Conservation (phyloP, 2,329 filamentous ascomycete species). For the Colletotrichum siamense region DNA sequence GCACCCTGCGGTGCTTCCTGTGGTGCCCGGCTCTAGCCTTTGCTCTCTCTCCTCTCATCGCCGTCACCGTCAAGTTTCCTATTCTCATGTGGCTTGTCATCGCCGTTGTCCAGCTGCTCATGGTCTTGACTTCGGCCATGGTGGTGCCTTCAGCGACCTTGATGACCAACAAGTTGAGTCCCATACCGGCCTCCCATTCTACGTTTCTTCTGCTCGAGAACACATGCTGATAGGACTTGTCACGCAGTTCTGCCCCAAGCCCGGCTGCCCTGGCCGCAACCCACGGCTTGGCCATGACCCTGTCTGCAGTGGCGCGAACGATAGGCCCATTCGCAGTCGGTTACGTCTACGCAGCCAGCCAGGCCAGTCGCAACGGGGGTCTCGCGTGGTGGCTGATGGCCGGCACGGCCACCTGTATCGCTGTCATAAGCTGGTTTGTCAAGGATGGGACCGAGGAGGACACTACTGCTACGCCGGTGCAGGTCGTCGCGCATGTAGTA, state of each 20-base stretch:
- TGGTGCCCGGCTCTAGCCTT: neutral
- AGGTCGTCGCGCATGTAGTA: neutral
- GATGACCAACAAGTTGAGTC: neutral
- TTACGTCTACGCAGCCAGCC: neutral
- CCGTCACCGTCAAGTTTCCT: neutral
- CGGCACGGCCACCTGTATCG: neutral
- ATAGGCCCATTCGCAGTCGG: neutral
- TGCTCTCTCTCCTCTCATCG: neutral
- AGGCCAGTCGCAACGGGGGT: neutral
- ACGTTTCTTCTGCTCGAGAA: neutral
- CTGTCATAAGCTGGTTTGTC: neutral
- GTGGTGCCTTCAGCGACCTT: neutral
- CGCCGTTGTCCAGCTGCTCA: neutral
- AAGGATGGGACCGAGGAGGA: neutral
- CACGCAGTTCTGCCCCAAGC: neutral
- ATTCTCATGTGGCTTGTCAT: neutral
- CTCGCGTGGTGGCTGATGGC: neutral
- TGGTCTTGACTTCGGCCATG: neutral
- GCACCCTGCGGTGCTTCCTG: neutral
- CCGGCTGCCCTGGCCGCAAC: neutral
- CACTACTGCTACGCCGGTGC: neutral
- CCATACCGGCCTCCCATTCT: neutral
- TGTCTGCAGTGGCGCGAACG: neutral
- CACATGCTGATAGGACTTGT: neutral
- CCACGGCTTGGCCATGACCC: neutral